A percentile compares a stretch with the other conserved stretches of the same genome.
Conservation (phyloP, 176 grass and related monocot genomes). For the Aechmea fasciata region DNA sequence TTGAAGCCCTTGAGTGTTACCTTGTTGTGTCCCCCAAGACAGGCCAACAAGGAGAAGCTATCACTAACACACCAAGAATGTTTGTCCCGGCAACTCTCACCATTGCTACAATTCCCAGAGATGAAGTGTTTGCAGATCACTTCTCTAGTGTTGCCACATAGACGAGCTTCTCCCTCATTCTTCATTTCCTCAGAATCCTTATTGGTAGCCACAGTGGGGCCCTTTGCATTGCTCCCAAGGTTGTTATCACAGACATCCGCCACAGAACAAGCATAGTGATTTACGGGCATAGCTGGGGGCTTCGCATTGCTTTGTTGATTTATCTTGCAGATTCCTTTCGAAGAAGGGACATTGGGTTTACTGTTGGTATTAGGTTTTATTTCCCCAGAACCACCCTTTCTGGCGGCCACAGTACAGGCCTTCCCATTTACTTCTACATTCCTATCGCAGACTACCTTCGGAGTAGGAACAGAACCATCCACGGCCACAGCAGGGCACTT, state of each 20-base stretch:
- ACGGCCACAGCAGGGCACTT: no score
- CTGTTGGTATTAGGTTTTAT: no score
- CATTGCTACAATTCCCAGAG: background rate
- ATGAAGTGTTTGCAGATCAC: background rate
- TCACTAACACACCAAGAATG: background rate
- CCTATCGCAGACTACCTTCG: no score
- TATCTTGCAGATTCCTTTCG: no score
- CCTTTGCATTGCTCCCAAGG: background rate
- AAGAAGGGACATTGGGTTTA: no score
- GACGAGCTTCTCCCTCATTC: background rate
- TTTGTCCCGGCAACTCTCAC: background rate
- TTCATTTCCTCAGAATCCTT: background rate
- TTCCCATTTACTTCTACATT: no score
- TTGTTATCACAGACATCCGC: background rate
- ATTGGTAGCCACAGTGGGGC: background rate
- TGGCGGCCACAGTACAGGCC: no score
- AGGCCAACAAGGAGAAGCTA: background rate
- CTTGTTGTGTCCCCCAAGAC: background rate
- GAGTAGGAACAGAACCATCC: no score
- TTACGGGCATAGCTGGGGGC: background rate
- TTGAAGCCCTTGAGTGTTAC: background rate
- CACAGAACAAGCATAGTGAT: background rate
- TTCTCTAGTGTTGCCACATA: background rate
- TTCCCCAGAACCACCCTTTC: no score
- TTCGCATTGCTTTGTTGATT: background rate